Evolutionary conservation across 1,139 yeast genomes (phyloP).

Genomic region (Diutina neorugosa): DNA sequence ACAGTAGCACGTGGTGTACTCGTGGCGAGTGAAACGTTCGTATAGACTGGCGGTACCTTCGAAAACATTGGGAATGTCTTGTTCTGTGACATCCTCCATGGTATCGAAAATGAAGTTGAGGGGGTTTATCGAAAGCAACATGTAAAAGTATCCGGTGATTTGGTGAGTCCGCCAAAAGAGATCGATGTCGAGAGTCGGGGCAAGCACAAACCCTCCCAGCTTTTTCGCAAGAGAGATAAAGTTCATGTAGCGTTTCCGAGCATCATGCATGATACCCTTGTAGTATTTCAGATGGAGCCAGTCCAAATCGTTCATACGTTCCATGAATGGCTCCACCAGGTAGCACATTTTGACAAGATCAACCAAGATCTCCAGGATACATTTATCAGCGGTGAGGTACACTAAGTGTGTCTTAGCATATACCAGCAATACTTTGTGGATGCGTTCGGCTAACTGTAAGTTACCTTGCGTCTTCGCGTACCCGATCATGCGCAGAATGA

Average conservation of each 20-base stretch:
- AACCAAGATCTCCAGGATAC: constrained; percentile 1
- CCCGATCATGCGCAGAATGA: not conserved
- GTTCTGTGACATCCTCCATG: constrained; percentile 2
- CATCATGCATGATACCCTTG: constrained; percentile 2
- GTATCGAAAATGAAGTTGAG: not conserved
- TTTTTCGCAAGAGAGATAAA: not conserved
- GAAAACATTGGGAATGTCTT: constrained; percentile 1
- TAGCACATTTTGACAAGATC: constrained; percentile 3
- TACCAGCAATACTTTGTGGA: constrained; percentile 1
- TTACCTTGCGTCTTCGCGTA: not conserved
- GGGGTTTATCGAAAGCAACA: constrained; percentile 1
- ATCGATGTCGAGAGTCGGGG: constrained; percentile 1
- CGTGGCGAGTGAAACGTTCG: constrained; percentile 1
- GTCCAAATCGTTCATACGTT: not conserved
- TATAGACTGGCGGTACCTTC: constrained; percentile 2
- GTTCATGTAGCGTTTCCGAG: not conserved
- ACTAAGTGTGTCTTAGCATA: constrained; percentile 2
- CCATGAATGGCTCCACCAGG: not conserved
- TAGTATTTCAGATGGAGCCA: constrained; percentile 1
- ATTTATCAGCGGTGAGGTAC: constrained; percentile 2
- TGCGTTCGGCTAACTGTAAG: not conserved
- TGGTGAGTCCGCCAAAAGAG: constrained; percentile 3
- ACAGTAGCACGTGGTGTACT: constrained; percentile 2
- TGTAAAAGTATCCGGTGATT: not conserved
- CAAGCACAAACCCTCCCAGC: constrained; percentile 2